Base-by-base conservation (phyloP, 306 rosid genomes). In the Begonia fuchsioides region DNA sequence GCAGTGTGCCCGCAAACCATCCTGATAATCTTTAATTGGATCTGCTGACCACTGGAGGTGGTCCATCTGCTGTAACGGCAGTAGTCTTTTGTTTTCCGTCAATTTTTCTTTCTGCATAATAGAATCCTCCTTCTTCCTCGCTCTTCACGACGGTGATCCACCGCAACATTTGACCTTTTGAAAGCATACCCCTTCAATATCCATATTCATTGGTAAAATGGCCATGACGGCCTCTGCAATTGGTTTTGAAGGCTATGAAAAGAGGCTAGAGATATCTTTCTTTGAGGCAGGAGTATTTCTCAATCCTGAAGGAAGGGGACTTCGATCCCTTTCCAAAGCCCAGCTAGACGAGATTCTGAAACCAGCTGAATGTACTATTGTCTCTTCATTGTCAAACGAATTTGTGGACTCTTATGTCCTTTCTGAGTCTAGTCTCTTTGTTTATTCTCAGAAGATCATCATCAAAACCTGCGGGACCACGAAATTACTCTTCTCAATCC, bases 391-490 rank as follows among this genome's bases (percentile, higher is more conserved):
- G 52, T 90, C 83, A 1, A 90, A 90, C 13, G 95, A 75, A 32
- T 12, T 68, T 51, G 62, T 90, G 38, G 98, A 90, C 66, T 90
- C 98, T 11, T 85, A 90, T 45, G 95, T 90, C 54, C 98, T 90
- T 11, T 90, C 98, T 0, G 98, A 90, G 60, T 90, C 98, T 11
- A 90, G 98, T 79, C 66, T 88, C 13, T 88, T 88, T 49, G 76
- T 88, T 46, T 81, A 78, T 47, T 79, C 97, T 2, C 79, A 79
- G 51, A 79, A 90, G 50, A 17, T 90, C 40, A 79, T 90, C 38
- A 90, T 90, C 69, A 90, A 90, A 65, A 90, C 98, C 11, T 90
- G 98, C 1, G 98, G 98, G 44, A 85, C 98, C 2, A 90, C 98
- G 0, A 90, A 90, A 49, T 54, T 90, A 77, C 98, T 90, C 41